These are phyloP conservation scores for Gelatoporia subvermispora DNA, from an alignment of 768 basidiomycete species.

Conservation along the genomic window DNA sequence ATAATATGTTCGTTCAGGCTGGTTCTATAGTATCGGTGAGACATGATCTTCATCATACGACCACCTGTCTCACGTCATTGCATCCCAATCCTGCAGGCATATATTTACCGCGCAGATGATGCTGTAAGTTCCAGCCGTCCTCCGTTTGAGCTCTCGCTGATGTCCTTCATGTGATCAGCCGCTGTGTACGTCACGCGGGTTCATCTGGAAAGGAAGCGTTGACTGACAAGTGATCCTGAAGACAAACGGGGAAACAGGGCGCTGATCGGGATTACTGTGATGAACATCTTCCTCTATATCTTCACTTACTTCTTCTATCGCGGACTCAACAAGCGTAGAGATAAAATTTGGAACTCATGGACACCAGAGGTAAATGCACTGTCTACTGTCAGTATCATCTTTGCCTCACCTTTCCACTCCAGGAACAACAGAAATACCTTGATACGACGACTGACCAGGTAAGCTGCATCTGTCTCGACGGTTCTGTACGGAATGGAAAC, in stretches of 20 bases:
- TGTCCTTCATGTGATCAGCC: constrained; percentile 7
- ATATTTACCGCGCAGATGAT: constrained; percentile 53
- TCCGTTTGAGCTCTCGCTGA: constrained; percentile 20
- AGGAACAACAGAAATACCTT: constrained; percentile 56
- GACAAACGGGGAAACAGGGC: constrained; percentile 57
- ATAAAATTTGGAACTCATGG: constrained; percentile 48
- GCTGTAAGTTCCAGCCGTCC: constrained; percentile 24
- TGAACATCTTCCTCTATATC: constrained; percentile 51
- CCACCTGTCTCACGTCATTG: neutral
- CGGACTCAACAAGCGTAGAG: constrained; percentile 41
- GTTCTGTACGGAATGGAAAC: neutral
- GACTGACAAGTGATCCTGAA: constrained; percentile 17
- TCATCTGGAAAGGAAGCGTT: neutral
- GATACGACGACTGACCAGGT: constrained; percentile 51
- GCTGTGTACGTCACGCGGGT: constrained; percentile 16
- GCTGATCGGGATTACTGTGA: constrained; percentile 48
- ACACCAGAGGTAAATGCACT: constrained; percentile 35
- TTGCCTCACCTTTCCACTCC: neutral
- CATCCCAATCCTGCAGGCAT: constrained; percentile 31
- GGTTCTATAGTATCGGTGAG: constrained; percentile 45
- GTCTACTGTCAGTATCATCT: neutral
- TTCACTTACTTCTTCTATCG: constrained; percentile 53
- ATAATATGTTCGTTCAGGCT: constrained; percentile 60
- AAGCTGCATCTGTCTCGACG: neutral
- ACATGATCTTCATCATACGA: constrained; percentile 1